Base-by-base conservation (phyloP, 2,329 filamentous ascomycete genomes). In the Kalmusia sp. region DNA sequence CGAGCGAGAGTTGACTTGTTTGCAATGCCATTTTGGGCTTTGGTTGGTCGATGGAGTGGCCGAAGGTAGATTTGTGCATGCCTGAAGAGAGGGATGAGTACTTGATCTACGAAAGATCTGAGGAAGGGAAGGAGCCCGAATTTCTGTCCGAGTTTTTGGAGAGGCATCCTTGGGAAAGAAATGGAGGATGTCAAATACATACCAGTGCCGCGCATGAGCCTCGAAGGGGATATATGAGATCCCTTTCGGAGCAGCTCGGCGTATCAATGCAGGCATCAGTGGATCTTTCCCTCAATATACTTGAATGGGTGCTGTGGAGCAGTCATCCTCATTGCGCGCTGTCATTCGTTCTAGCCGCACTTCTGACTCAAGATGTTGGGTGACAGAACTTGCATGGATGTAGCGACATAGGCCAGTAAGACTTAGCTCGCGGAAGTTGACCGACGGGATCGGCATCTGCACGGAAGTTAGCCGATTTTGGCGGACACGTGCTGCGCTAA, bases 21-120 rank as follows among this genome's bases (percentile, higher is more conserved):
- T 37, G 47, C 19, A 27, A 12, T 15, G 25, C 19, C 14, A 38
- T 35, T 28, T 21, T 52, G 49, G 33, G 25, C 19, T 44, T 31
- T 19, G 25, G 50, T 19, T n/a, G 44, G 27, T 15, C 22, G 34
- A n/a, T 50, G 35, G n/a, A 49, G 22, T 28, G 37, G 48, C 12
- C 34, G 43, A n/a, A 49, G 19, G 17, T 49, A 51, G 14, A 25
- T 31, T 34, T 39, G 45, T n/a, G 37, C 35, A 47, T 49, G 49
- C 35, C 49, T 56, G 33, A 52, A 15, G 35, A 52, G 19, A 31
- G 41, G 53, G 31, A 38, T 49, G 17, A 55, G 49, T 49, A 52
- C 24, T 17, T 39, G 19, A 17, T 50, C 28, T 3, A 52, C 25
- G 9, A 47, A 50, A 15, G 15, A 46, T 22, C n/a, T 2, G 8